A percentile compares a stretch with the other conserved stretches of the same genome.
These are phyloP conservation scores for Hemerocallis citrina DNA, from an alignment of 106 monocot species.

Conservation along the genomic window DNA sequence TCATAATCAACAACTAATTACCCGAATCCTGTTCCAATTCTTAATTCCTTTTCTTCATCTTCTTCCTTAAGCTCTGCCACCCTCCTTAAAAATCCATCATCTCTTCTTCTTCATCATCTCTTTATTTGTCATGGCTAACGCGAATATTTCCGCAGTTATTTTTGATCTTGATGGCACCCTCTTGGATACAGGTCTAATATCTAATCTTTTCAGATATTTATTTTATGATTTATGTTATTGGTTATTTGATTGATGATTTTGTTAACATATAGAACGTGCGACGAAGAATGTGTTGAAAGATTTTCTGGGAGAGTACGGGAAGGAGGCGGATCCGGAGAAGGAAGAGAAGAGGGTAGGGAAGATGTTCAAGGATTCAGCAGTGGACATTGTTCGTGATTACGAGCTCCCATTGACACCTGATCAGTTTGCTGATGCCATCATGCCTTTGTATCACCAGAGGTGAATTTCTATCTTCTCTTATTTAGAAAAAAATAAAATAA, in stretches of 20 bases:
- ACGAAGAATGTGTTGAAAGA: conserved; percentile 37
- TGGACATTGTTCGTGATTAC: conserved; percentile 46
- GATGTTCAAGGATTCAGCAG: conserved; percentile 49
- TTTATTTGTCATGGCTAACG: conserved; percentile 14
- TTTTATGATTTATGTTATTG: too few relatives aligned
- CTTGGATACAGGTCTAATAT: conserved; percentile 36
- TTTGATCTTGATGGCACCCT: conserved; percentile 66
- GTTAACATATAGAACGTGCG: conserved; percentile 59
- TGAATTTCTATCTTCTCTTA: neutral
- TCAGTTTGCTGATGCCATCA: conserved; percentile 34
- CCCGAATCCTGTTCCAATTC: too few relatives aligned
- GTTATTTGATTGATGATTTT: neutral
- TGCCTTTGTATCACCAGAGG: conserved; percentile 48
- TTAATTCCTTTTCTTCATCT: neutral
- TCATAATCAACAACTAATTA: too few relatives aligned
- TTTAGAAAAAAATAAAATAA: too few relatives aligned
- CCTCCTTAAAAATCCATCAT: conserved; percentile 1
- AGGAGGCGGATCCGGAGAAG: conserved; percentile 34
- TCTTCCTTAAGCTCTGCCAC: neutral
- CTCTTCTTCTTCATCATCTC: conserved; percentile 1
- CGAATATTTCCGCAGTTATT: conserved; percentile 34
- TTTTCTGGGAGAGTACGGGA: conserved; percentile 41
- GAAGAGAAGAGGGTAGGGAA: conserved; percentile 56
- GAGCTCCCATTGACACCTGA: conserved; percentile 32
- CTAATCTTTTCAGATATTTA: neutral